Evolutionary conservation across 2,329 filamentous ascomycete genomes (phyloP), one percentile per base, ranked within the genome.

Genomic region (Cryphonectria japonica): DNA sequence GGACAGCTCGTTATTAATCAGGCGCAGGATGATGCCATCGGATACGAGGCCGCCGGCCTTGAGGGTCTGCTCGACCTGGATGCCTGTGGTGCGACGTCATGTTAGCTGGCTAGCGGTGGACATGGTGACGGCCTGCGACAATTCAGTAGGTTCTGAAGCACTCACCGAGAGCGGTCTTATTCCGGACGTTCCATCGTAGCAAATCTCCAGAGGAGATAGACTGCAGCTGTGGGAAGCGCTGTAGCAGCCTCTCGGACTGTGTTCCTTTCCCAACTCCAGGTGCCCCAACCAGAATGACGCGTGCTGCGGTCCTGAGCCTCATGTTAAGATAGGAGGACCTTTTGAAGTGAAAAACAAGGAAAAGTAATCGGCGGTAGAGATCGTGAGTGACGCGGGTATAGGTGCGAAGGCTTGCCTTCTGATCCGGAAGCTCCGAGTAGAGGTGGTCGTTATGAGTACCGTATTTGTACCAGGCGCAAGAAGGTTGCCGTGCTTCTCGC

Each of bases 201-300:
- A 99, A 85, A 81, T 99, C 95, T 73, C 96, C 96, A 4, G 96
- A 97, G 82, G 94, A 97, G 81, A 99, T 95, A 26, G 94, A 91
- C 68, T 93, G 92, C 63, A 99, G 86, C 78, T 98, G 93, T 3
- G 95, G 93, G 79, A 96, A 99, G 75, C 93, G 90, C 76, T 91
- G 85, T 76, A 98, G 90, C 73, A 99, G 86, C 73, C 96, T 90
- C 81, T 97, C 93, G 67, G 93, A 94, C 84, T 99, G 96, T 3
- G 96, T 99, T 74, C 95, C 96, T 82, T 99, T 99, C 74, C 96
- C 96, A 70, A 97, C 96, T 71, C 95, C 95, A n/a, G 96, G 96
- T 67, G 95, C 95, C 76, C 96, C 96, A 77, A 99, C 89, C 75
- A 99, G 89, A 79, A 99, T 98, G 74, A 98, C 91, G 74, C 96